Evolutionary conservation across 352 stramenopile genomes (phyloP).

Genomic region (Globisporangium nodosum): DNA sequence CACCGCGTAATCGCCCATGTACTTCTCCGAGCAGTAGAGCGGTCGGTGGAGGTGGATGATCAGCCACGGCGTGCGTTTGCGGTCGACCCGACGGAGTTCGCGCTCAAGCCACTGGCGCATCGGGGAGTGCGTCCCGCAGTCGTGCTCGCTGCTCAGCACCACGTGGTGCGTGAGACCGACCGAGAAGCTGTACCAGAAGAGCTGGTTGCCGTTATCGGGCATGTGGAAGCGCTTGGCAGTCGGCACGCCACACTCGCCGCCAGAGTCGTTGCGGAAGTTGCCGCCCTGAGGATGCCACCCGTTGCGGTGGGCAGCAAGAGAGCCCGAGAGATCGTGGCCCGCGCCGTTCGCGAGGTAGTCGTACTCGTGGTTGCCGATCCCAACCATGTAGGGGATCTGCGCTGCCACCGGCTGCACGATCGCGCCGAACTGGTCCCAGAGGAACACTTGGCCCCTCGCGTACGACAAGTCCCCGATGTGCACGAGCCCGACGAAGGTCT

Average conservation of each 20-base stretch:
- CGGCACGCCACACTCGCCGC: conserved; percentile 56
- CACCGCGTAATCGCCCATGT: conserved; percentile 8
- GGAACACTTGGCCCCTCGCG: conserved; percentile 42
- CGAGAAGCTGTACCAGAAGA: conserved; percentile 28
- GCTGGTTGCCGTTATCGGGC: conserved; percentile 23
- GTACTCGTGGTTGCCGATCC: conserved; percentile 40
- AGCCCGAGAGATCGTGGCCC: not conserved
- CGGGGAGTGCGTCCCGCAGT: conserved; percentile 10
- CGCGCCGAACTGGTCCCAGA: conserved; percentile 80
- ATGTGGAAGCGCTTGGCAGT: conserved; percentile 34
- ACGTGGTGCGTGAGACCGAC: conserved; percentile 22
- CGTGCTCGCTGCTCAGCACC: conserved; percentile 25
- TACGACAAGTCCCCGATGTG: conserved; percentile 81
- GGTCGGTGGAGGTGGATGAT: conserved; percentile 23
- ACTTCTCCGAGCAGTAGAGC: conserved; percentile 24
- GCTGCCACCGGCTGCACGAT: conserved; percentile 69
- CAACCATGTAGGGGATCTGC: conserved; percentile 61
- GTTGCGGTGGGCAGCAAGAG: not conserved
- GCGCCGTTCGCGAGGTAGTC: conserved; percentile 24
- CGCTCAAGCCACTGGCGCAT: conserved; percentile 22
- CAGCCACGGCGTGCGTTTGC: conserved; percentile 22
- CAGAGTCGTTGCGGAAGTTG: conserved; percentile 28
- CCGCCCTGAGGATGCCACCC: conserved; percentile 7
- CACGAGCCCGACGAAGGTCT: conserved; percentile 23
- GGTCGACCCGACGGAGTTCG: conserved; percentile 18